phyloP scores from a whole-genome alignment of 768 basidiomycete species.

The Collybiopsis confluens region DNA sequence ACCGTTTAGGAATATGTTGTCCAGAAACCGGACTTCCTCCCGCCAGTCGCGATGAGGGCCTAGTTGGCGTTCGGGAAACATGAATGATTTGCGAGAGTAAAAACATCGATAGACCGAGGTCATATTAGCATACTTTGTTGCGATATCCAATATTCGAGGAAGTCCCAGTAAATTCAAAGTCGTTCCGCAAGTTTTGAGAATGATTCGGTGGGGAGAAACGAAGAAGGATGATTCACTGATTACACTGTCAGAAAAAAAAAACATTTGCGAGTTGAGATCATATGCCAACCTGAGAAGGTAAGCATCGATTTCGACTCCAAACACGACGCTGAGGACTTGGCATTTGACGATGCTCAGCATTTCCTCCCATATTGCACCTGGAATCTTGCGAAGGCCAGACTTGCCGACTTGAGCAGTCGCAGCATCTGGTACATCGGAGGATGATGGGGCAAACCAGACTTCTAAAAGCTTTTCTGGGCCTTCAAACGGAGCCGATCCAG shows the following conservation, averaged over 20 bases:
- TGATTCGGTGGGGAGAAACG: conserved; percentile 90
- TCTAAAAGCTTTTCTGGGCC: conserved; percentile 95
- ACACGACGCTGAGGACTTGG: conserved; percentile 87
- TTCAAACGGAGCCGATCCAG: conserved; percentile 64
- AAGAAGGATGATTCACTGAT: conserved; percentile 97
- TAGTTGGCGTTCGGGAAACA: conserved; percentile 94
- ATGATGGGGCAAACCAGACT: conserved; percentile 91
- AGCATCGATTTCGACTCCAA: conserved; percentile 89
- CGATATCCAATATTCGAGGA: conserved; percentile 92
- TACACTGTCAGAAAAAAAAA: conserved; percentile 8
- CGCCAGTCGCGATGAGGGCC: conserved; percentile 95
- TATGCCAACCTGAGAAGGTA: conserved; percentile 85
- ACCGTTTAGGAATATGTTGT: conserved; percentile 83
- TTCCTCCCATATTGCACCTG: conserved; percentile 83
- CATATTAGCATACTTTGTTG: conserved; percentile 61
- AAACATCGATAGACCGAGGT: conserved; percentile 84
- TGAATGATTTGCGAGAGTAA: conserved; percentile 98
- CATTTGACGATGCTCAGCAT: conserved; percentile 97
- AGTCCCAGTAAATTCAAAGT: conserved; percentile 96
- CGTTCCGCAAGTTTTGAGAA: conserved; percentile 98
- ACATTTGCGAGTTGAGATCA: conserved; percentile 8
- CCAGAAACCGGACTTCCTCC: conserved; percentile 87
- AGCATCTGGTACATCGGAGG: conserved; percentile 51
- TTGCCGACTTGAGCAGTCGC: conserved; percentile 34
- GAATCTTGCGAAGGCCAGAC: conserved; percentile 73